Base-by-base conservation (phyloP, 495 filamentous ascomycete species). In the Xylaria castorea region DNA sequence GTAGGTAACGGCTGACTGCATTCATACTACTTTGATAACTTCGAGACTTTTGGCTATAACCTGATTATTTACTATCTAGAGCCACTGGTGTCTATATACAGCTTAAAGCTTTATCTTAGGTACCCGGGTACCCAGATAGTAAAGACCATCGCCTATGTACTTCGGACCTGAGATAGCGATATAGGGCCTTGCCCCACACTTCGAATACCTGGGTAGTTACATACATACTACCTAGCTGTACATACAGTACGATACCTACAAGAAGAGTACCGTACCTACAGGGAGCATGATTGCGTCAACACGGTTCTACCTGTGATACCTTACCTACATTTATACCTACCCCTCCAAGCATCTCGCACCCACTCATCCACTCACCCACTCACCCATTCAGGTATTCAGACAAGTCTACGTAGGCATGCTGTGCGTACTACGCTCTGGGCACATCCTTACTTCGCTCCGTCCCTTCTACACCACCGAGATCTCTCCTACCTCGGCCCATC, bases 241-340 rank as follows among this genome's bases (percentile, higher is more conserved):
- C 36, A 38, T 38, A 7, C 40, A 42, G 40, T 14, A 42, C 11
- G 11, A 42, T 14, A 42, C 32, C 32, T 18, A 60, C 18, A 38
- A 38, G 9, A 38, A 8, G 9, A n/a, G n/a, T n/a, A n/a, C n/a
- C n/a, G 3, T 55, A 57, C 12, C 18, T 18, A 22, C 18, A 61
- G 11, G 30, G 18, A 34, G 34, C 3, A 20, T 32, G 64, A 51
- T 51, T 66, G 46, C 64, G 64, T 66, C 64, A 66, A 66, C 64
- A 53, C 64, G 38, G 46, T 66, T 46, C 46, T 70, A 63, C 67
- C 67, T 58, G 22, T 36, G 16, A 1, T 38, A 16, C 30, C 44
- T 20, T 27, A 22, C 66, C 48, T 60, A 14, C 11, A 30, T 27
- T 14, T 55, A 8, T 42, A 34, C 60, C 38, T 64, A 46, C 67